phyloP scores from a whole-genome alignment of 129 eudicot genomes.

The Arctium minus region DNA sequence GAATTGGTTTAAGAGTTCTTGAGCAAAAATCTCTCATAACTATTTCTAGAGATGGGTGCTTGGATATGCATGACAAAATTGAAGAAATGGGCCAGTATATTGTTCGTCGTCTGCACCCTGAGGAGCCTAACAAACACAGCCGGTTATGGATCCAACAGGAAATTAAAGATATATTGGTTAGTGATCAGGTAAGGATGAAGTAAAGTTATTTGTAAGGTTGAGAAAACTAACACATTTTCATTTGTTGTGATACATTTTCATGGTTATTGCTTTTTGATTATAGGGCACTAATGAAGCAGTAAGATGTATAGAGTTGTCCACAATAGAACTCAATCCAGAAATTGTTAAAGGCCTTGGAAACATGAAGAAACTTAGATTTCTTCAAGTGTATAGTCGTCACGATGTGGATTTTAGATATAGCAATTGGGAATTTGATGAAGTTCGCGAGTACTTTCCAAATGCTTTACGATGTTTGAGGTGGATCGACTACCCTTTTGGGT shows the following conservation, averaged over 20 bases:
- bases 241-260: neutral
- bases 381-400: neutral
- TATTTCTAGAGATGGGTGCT: too few relatives aligned
- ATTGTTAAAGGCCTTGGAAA: neutral
- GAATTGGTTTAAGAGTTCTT: neutral
- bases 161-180: neutral
- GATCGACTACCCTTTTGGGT: neutral
- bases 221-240: neutral
- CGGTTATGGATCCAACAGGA: neutral
- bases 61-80: constrained; percentile 9
- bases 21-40: neutral
- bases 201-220: neutral
- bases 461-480: neutral
- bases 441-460: neutral
- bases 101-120: neutral
- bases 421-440: neutral
- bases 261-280: neutral
- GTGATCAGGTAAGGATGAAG: neutral
- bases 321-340: rapidly evolving
- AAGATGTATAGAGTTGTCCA: neutral
- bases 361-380: neutral
- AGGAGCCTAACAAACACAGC: neutral
- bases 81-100: constrained; percentile 17
- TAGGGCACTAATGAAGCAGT: constrained; percentile 2
- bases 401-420: too few relatives aligned